Evolutionary conservation across 2,329 filamentous ascomycete genomes (phyloP).

Genomic region (Emydomyces testavorans): DNA sequence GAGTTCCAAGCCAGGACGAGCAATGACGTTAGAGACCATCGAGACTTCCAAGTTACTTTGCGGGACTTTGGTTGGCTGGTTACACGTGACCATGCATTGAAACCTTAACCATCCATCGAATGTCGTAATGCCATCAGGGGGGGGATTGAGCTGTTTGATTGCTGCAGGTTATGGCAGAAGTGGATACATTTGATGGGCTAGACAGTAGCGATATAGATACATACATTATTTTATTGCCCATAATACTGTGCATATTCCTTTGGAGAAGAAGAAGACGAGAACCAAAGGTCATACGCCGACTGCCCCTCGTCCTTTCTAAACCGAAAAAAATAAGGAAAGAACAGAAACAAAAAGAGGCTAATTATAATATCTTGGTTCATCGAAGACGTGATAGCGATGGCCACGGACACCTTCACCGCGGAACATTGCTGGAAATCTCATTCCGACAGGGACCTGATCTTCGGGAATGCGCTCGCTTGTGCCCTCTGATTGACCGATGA

Average conservation of each 20-base stretch:
- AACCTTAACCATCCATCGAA: background rate
- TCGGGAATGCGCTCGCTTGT: conserved; percentile 59
- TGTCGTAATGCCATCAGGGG: background rate
- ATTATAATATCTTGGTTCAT: conserved; percentile 65
- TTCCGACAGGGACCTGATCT: conserved; percentile 60
- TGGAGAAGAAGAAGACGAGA: too few species aligned
- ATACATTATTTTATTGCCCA: too few species aligned
- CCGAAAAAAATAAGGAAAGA: background rate
- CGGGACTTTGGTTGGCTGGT: conserved; percentile 6
- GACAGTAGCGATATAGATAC: too few species aligned
- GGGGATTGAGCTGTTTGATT: background rate
- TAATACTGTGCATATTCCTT: too few species aligned
- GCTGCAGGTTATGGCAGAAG: background rate
- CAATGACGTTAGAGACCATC: conserved; percentile 12
- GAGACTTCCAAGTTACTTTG: conserved; percentile 6
- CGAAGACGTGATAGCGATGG: conserved; percentile 88
- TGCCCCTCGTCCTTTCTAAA: background rate
- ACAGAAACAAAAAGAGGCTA: conserved; percentile 18
- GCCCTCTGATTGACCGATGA: conserved; percentile 59
- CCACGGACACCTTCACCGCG: conserved; percentile 74
- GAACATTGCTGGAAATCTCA: conserved; percentile 76
- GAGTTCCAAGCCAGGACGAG: conserved; percentile 6
- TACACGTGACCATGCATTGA: conserved; percentile 4
- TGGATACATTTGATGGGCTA: too few species aligned
- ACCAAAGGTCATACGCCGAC: too few species aligned